Evolutionary conservation across 1,139 yeast genomes (phyloP).

Genomic region (Yamadazyma sp.): DNA sequence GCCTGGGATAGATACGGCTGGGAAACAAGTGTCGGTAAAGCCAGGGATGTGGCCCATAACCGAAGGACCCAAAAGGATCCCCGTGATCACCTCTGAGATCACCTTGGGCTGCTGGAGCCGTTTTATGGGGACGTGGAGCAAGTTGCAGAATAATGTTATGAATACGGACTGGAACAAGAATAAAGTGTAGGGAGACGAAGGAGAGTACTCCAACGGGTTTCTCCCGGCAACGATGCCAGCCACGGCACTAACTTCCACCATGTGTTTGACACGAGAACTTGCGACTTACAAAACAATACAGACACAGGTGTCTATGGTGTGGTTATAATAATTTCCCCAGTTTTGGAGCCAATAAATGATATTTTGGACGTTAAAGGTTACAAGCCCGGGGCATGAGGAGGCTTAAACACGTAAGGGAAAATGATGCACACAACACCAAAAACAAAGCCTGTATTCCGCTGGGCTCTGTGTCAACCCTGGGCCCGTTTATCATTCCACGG

Average conservation of each 20-base stretch:
- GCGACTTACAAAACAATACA: too few relatives aligned
- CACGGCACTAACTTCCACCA: conserved; percentile 25
- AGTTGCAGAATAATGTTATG: conserved; percentile 53
- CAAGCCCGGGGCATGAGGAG: too few relatives aligned
- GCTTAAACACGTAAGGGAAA: too few relatives aligned
- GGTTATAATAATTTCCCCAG: too few relatives aligned
- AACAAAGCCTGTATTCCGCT: too few relatives aligned
- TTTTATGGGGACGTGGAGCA: conserved; percentile 59
- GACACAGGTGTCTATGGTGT: too few relatives aligned
- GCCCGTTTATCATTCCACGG: too few relatives aligned
- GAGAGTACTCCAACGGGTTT: conserved; percentile 61
- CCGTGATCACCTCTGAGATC: conserved; percentile 75
- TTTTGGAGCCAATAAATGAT: too few relatives aligned
- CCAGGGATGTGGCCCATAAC: conserved; percentile 70
- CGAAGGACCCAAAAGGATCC: conserved; percentile 68
- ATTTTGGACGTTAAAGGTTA: too few relatives aligned
- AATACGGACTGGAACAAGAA: conserved; percentile 62
- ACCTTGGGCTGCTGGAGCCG: conserved; percentile 71
- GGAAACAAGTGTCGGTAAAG: conserved; percentile 65
- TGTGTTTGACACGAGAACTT: too few relatives aligned
- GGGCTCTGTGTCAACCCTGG: too few relatives aligned
- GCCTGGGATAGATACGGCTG: conserved; percentile 59
- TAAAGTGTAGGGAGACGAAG: conserved; percentile 57
- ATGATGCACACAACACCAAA: too few relatives aligned
- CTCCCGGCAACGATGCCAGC: conserved; percentile 73